Evolutionary conservation across 1,284 basidiomycete genomes (phyloP).

Genomic region (Lignosus rhinocerotis): DNA sequence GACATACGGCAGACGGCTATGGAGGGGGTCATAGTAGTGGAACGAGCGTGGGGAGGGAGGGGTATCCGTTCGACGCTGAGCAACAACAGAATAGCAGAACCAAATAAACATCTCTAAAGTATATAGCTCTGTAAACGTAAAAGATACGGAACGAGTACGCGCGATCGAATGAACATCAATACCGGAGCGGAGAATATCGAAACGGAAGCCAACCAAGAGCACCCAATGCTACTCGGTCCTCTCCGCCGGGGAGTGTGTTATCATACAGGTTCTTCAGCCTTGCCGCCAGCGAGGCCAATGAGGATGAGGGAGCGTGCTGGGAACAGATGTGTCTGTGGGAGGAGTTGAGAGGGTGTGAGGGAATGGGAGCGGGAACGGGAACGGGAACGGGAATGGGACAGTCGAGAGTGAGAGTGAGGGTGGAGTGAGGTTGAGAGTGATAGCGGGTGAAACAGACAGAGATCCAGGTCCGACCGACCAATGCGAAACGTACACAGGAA

Average conservation of each 20-base stretch:
- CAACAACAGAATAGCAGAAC: constrained; percentile 17
- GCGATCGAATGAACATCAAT: constrained; percentile 3
- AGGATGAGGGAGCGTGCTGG: constrained; percentile 4
- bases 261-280: constrained; percentile 2
- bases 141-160: background rate
- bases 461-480: constrained; percentile 3
- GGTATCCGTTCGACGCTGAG: constrained; percentile 24
- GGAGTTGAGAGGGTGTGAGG: constrained; percentile 6
- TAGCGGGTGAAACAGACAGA: background rate
- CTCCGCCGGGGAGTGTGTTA: constrained; percentile 14
- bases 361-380: background rate
- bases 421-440: too few species aligned
- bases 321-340: constrained; percentile 6
- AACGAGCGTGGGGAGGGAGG: constrained; percentile 26
- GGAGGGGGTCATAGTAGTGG: constrained; percentile 20
- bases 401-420: background rate
- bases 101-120: constrained; percentile 24
- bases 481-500: background rate
- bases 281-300: constrained; percentile 1
- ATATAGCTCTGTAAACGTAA: constrained; percentile 16
- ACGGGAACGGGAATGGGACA: background rate
- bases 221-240: constrained; percentile 10
- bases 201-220: constrained; percentile 10
- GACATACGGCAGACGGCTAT: constrained; percentile 8
- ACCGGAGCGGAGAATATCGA: constrained; percentile 5